Evolutionary conservation across 2,329 filamentous ascomycete species (phyloP).

Genomic region (Cadophora malorum): DNA sequence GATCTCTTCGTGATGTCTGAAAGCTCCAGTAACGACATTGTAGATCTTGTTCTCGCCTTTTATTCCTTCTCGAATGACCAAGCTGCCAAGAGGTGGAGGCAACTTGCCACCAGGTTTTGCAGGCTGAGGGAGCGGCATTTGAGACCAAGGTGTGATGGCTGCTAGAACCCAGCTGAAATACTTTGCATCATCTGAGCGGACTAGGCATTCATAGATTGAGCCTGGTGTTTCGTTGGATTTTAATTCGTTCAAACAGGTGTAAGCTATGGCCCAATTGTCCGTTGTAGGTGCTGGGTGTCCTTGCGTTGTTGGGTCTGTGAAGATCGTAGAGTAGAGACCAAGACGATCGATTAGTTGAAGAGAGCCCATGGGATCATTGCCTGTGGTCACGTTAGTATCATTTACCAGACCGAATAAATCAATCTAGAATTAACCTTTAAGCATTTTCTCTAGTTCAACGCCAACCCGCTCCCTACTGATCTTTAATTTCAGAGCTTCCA

Average conservation of each 20-base stretch:
- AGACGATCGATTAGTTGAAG: constrained; percentile 71
- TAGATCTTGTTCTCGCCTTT: constrained; percentile 79
- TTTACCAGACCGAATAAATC: constrained; percentile 24
- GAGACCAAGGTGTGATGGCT: constrained; percentile 76
- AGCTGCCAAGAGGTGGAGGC: constrained; percentile 63
- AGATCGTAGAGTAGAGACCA: constrained; percentile 74
- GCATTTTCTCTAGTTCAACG: constrained; percentile 88
- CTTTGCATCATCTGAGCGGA: constrained; percentile 67
- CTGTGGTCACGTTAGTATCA: constrained; percentile 45
- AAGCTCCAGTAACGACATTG: constrained; percentile 69
- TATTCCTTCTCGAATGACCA: constrained; percentile 77
- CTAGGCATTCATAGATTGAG: constrained; percentile 59
- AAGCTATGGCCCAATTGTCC: constrained; percentile 66
- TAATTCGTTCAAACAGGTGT: constrained; percentile 66
- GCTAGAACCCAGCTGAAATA: constrained; percentile 80
- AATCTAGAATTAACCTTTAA: constrained; percentile 62
- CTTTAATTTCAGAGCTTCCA: constrained; percentile 79
- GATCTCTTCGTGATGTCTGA: constrained; percentile 70
- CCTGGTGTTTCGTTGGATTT: constrained; percentile 51
- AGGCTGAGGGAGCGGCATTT: constrained; percentile 51
- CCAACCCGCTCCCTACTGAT: constrained; percentile 92
- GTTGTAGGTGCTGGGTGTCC: constrained; percentile 62
- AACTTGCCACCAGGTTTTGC: constrained; percentile 52
- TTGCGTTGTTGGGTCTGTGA: constrained; percentile 68
- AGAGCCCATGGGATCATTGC: constrained; percentile 64